phyloP scores from a whole-genome alignment of 2,329 filamentous ascomycete species.

The Phialophora macrospora region DNA sequence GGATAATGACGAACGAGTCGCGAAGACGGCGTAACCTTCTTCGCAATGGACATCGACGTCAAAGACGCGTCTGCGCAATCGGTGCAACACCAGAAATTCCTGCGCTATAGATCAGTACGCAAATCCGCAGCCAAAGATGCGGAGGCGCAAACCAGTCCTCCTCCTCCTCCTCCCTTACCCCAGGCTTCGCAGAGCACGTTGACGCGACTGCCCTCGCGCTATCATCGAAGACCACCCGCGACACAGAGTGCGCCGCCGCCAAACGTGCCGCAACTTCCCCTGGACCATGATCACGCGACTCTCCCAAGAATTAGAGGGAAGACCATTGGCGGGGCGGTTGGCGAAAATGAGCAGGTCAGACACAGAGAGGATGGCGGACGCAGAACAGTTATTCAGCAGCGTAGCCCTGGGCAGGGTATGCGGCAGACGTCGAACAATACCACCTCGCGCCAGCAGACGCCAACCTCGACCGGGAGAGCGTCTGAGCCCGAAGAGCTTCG shows the following conservation, averaged over 20 bases:
- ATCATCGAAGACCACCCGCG: conserved; percentile 24
- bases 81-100: conserved; percentile 52
- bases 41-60: conserved; percentile 20
- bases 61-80: conserved; percentile 12
- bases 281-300: conserved; percentile 5
- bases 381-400: conserved; percentile 19
- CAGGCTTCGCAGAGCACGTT: conserved; percentile 19
- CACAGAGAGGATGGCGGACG: conserved; percentile 3
- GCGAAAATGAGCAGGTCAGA: conserved; percentile 1
- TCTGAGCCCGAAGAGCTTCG: conserved; percentile 14
- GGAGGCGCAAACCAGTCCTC: conserved; percentile 8
- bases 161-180: conserved; percentile 17
- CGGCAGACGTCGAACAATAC: conserved; percentile 7
- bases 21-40: not conserved
- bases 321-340: not conserved
- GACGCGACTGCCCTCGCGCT: conserved; percentile 32
- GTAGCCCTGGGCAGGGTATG: not conserved
- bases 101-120: conserved; percentile 64
- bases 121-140: conserved; percentile 44
- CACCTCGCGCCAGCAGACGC: conserved; percentile 8
- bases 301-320: conserved; percentile 7
- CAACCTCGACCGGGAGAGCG: conserved; percentile 5
- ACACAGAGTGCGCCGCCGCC: conserved; percentile 7
- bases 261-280: not conserved
- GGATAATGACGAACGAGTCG: conserved; percentile 1